Evolutionary conservation across 2,329 filamentous ascomycete genomes (phyloP), one percentile per base, ranked within the genome.

Genomic region (Fonsecaea erecta): DNA sequence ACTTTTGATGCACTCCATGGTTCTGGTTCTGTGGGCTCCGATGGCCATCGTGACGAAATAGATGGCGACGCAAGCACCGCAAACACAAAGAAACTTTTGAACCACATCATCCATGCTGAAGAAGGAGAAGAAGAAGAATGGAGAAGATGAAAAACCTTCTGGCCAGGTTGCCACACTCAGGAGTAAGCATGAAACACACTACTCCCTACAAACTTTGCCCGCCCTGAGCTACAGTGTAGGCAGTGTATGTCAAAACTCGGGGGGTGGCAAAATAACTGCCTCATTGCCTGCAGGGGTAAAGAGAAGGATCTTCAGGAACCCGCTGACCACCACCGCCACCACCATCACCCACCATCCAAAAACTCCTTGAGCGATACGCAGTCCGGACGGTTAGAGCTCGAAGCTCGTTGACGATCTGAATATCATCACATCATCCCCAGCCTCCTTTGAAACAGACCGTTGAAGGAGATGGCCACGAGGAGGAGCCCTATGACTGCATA

Each of bases 281-380:
- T 54, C 48, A 11, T 21, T 40, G 51, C 51, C 28, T 30, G 28
- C 28, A 30, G 64, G 53, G 56, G 62, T 35, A 52, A 35, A 48
- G 43, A 65, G 30, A 55, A 55, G 52, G 66, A 68, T 68, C 66
- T 65, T 65, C 66, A 68, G 62, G 66, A 68, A 68, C 66, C 59
- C 62, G 65, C 40, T 53, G 32, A 34, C 46, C 40, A 26, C 24
- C 55, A 32, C 21, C 28, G 35, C 53, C 46, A 60, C 56, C 37
- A 58, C 11, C 30, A 32, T 24, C 43, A 48, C 43, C 18, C 6
- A 24, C 43, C 18, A 24, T 12, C n/a, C 43, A 18, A 11, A 53
- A 53, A 34, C 14, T n/a, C 52, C 14, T 52, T n/a, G 11, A 26
- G 32, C 37, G 48, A 54, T 46, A 24, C 59, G 59, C 32, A 32